Conservation (phyloP, 2,329 filamentous ascomycete species). For the Microsporum canis region DNA sequence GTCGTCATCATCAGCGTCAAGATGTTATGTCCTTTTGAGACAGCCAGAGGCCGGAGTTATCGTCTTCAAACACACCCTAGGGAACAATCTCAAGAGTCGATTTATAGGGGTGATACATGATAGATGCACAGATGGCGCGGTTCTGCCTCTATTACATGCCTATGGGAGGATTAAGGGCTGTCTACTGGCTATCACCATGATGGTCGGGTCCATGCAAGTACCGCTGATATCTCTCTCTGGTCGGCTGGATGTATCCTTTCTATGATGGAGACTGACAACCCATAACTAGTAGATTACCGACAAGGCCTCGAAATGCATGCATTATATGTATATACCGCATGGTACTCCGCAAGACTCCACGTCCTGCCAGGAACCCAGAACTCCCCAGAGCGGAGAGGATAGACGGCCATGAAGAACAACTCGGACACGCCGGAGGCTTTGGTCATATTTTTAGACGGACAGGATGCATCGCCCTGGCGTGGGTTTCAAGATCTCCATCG, state of each 20-base stretch:
- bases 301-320: background rate
- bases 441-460: background rate
- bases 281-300: background rate
- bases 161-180: too few species aligned
- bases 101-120: background rate
- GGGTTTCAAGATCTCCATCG: background rate
- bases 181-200: too few species aligned
- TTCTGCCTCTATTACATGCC: background rate
- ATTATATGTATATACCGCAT: background rate
- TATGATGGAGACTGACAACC: background rate
- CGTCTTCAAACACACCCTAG: background rate
- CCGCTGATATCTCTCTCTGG: too few species aligned
- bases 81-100: background rate
- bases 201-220: too few species aligned
- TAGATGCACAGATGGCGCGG: background rate
- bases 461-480: background rate
- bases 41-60: background rate
- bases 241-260: too few species aligned
- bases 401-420: background rate
- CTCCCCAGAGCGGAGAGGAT: background rate
- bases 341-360: background rate
- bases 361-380: background rate
- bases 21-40: background rate
- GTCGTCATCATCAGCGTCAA: slow-evolving; percentile 1
- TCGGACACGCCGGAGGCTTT: background rate